Evolutionary conservation across 192 early-diverging fungal genomes (phyloP), one percentile per base, ranked within the genome.

Genomic region (Coemansia sp.): DNA sequence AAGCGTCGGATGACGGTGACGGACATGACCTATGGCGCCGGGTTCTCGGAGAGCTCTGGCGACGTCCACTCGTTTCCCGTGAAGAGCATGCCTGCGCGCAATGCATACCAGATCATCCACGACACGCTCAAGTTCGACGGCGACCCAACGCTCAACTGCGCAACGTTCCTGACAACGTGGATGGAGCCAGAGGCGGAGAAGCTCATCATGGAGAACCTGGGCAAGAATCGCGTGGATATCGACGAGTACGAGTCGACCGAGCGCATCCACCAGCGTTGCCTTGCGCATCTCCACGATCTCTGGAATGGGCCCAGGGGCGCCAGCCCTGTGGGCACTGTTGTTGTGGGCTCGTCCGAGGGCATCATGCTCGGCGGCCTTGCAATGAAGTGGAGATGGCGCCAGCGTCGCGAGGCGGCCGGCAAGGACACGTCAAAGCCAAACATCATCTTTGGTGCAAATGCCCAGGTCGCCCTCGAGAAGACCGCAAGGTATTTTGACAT

Each of bases 101-200:
- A 81, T 31, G 83, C 86, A 3, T 91, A 89, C 73, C 89, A 88
- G 72, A 62, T 91, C 44, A 84, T 91, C 67, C 86, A 89, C 59
- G 89, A 91, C 65, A 83, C 88, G 65, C 74, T 91, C 2, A 83
- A 86, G 73, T 79, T 93, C 37, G 92, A 94, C 59, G 88, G 90
- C 41, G 87, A 88, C 42, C 92, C 92, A 37, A 75, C 77, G 50
- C 79, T 88, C 59, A 93, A 92, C 80, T 76, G 90, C 63, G 90
- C 90, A 1, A 85, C 85, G 30, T 92, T 89, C 72, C 89, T 94
- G 25, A 90, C 89, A 9, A 88, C 88, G 15, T 88, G 84, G 77
- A 92, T 91, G 89, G 91, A 94, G 62, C 84, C 84, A 1, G 88
- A 93, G 70, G 91, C 90, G 10, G 85, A 92, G 20, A 85, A 87